phyloP scores from a whole-genome alignment of 441 rosid species.

The Corymbia calophylla region DNA sequence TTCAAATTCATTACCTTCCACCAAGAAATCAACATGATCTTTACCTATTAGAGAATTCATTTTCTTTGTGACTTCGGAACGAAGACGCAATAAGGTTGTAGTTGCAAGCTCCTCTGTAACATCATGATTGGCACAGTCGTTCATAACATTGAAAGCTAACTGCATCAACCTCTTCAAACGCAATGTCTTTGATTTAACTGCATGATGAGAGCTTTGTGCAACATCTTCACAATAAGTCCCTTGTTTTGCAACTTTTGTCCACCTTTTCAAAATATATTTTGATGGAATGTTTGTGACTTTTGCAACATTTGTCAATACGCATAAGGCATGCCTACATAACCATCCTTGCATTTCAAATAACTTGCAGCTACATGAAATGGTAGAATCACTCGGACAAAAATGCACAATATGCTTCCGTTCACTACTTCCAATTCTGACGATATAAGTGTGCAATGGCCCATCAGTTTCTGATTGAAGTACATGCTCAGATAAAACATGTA shows the following conservation, averaged over 20 bases:
- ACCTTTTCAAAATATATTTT: background rate
- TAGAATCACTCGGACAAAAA: background rate
- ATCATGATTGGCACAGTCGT: accelerated
- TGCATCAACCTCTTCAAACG: background rate
- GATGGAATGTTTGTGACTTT: background rate
- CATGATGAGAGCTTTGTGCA: background rate
- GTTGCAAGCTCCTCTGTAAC: too few relatives aligned
- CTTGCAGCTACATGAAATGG: background rate
- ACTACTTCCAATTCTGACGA: accelerated
- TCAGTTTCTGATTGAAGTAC: accelerated
- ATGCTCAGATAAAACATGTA: background rate
- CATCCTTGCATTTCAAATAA: background rate
- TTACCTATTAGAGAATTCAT: background rate
- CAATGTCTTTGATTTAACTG: background rate
- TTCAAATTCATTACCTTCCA: background rate
- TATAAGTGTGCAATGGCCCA: accelerated
- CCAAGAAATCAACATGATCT: background rate
- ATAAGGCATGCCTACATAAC: background rate
- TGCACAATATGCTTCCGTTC: accelerated
- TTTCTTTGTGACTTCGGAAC: background rate
- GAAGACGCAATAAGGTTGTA: accelerated
- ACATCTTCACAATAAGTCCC: background rate
- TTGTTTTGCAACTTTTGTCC: background rate
- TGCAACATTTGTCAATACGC: background rate
- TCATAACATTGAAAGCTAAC: background rate